Base-by-base conservation (phyloP, 2,329 filamentous ascomycete species). In the Arthrobotrys pseudoclavata region DNA sequence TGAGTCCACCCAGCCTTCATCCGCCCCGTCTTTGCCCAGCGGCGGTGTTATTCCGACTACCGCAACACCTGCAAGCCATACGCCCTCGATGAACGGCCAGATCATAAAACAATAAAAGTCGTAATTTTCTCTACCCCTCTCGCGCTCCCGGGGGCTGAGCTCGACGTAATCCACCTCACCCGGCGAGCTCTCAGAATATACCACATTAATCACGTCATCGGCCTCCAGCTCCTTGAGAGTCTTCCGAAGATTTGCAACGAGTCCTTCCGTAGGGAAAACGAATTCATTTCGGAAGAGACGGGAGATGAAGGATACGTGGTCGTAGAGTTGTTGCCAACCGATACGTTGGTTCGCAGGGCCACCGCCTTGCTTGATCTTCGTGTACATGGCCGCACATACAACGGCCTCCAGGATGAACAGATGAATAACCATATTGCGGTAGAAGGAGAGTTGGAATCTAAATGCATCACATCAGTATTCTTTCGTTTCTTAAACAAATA, bases 31-130 rank as follows among this genome's bases (percentile, higher is more conserved):
- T 76, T 82, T 76, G 3, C 63, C 67, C 4, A 84, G 82, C 2
- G 93, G 93, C 1, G 94, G 94, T 0, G 92, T 91, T 13, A 98
- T 87, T 52, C 95, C 94, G 86, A 97, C 91, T 0, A 98, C 86
- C 0, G 92, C 93, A 0, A 98, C 91, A 0, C 94, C 92, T 10
- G 93, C 94, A 0, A 99, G 88, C 96, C 96, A 99, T 64, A 89
- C 91, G 0, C 94, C 92, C 84, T 99, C 96, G 80, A 98, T 94
- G 81, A 99, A 99, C 0, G 96, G 96, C 96, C 96, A 99, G 79
- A 99, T 93, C 20, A 99, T 85, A 86, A 98, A 99, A 85, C 95
- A 98, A 85, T 98, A 98, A 84, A 99, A 99, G 83, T 99, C 96
- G 82, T 92, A 99, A 82, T 97, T 98, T 84, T 99, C 96, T 42